These are phyloP conservation scores for Monosporascus sp. DNA, from an alignment of 2,329 filamentous ascomycete genomes.

Conservation along the genomic window DNA sequence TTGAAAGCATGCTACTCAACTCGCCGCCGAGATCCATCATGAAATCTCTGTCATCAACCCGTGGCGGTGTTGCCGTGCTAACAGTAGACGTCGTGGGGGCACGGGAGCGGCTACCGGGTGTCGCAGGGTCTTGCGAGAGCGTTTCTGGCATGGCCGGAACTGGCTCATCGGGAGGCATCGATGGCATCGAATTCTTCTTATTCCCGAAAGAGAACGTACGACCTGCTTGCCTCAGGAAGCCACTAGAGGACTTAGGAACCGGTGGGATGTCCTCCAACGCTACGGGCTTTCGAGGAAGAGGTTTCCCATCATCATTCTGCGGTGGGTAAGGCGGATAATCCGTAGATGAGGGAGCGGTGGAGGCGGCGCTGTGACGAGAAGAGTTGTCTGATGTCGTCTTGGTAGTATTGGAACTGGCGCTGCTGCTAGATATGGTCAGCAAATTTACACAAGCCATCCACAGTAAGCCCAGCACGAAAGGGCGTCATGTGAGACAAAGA, in stretches of 20 bases:
- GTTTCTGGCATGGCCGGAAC: constrained; percentile 32
- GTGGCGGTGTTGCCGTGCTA: constrained; percentile 48
- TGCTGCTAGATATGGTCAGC: constrained; percentile 41
- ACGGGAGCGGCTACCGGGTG: constrained; percentile 33
- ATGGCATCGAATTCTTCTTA: constrained; percentile 38
- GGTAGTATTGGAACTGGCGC: constrained; percentile 56
- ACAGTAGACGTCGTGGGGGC: constrained; percentile 51
- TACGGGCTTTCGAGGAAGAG: constrained; percentile 30
- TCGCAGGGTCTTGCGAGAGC: constrained; percentile 13
- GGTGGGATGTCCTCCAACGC: constrained; percentile 33
- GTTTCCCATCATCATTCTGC: constrained; percentile 33
- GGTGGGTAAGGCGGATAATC: constrained; percentile 31
- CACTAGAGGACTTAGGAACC: constrained; percentile 43
- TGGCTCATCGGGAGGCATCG: constrained; percentile 32
- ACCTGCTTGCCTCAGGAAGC: constrained; percentile 51
- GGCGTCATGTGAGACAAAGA: constrained; percentile 16
- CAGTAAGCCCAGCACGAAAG: constrained; percentile 15
- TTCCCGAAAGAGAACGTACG: constrained; percentile 57
- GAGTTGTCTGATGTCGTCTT: constrained; percentile 57
- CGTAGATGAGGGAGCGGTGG: constrained; percentile 56
- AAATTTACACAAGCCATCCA: constrained; percentile 31
- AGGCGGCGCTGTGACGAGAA: constrained; percentile 57
- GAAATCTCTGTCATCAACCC: constrained; percentile 40
- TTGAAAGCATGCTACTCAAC: constrained; percentile 51
- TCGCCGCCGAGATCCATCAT: constrained; percentile 52